phyloP scores from a whole-genome alignment of 768 basidiomycete genomes.

The Leccinum subgranulosum region DNA sequence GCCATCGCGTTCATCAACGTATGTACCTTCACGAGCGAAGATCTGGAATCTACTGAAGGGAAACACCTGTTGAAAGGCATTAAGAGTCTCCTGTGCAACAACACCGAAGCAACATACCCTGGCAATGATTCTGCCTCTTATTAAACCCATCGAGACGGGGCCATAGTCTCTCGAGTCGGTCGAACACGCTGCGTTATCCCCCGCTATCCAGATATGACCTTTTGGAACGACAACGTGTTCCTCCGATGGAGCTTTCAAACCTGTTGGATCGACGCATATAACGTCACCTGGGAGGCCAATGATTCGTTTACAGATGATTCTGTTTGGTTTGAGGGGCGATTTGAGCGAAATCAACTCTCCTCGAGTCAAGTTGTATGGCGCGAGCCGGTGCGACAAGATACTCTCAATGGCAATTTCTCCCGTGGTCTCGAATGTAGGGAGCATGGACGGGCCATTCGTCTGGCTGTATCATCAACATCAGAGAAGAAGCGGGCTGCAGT shows the following conservation, averaged over 20 bases:
- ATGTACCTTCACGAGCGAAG: constrained; percentile 20
- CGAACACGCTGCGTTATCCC: constrained; percentile 82
- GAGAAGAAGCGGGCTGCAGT: not conserved
- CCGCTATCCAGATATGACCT: constrained; percentile 87
- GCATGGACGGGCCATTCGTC: constrained; percentile 78
- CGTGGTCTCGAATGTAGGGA: constrained; percentile 60
- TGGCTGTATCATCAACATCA: constrained; percentile 24
- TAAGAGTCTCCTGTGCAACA: not conserved
- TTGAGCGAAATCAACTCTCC: constrained; percentile 76
- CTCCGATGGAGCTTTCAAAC: constrained; percentile 53
- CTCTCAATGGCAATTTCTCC: constrained; percentile 68
- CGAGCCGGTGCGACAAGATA: constrained; percentile 50
- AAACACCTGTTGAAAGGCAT: constrained; percentile 25
- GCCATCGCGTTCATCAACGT: constrained; percentile 16
- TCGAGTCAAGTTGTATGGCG: constrained; percentile 50
- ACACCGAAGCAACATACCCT: constrained; percentile 43
- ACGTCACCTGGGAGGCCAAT: constrained; percentile 88
- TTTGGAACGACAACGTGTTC: constrained; percentile 79
- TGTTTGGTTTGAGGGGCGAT: constrained; percentile 66
- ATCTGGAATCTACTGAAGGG: constrained; percentile 28
- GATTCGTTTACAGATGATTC: constrained; percentile 82
- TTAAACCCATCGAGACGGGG: constrained; percentile 78
- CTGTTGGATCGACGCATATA: constrained; percentile 85
- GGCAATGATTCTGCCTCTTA: constrained; percentile 65
- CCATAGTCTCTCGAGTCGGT: constrained; percentile 93